These are phyloP conservation scores for Aspergillus uvarum DNA, from an alignment of 2,329 filamentous ascomycete genomes.

Conservation along the genomic window DNA sequence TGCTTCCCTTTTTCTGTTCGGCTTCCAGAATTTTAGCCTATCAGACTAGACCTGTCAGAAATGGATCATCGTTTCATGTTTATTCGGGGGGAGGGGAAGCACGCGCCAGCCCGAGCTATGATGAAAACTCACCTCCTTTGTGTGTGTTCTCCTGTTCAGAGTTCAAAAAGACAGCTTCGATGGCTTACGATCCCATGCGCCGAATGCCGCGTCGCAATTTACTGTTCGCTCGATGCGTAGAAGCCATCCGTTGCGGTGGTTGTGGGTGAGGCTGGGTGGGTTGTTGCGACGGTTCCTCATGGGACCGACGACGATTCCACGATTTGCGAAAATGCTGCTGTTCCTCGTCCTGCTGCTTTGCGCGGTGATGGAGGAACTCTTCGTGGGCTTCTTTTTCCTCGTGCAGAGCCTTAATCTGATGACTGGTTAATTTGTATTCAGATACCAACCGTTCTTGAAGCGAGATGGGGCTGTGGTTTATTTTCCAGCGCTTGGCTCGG, in stretches of 20 bases:
- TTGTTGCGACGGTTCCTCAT: conserved; percentile 11
- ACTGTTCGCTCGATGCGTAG: conserved; percentile 7
- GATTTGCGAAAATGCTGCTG: conserved; percentile 36
- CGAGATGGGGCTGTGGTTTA: neutral
- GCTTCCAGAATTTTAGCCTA: neutral
- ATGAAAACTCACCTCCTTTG: neutral
- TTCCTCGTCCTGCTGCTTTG: conserved; percentile 35
- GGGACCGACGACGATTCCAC: conserved; percentile 30
- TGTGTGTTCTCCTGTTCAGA: neutral
- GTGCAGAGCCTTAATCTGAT: conserved; percentile 31
- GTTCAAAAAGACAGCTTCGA: neutral
- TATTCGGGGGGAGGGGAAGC: too few relatives aligned
- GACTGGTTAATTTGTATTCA: neutral
- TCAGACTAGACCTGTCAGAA: conserved; percentile 6
- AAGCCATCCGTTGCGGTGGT: neutral
- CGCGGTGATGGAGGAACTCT: conserved; percentile 31
- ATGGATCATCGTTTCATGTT: conserved; percentile 1
- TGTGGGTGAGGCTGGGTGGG: neutral
- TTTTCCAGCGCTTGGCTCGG: neutral
- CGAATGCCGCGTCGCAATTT: conserved; percentile 13
- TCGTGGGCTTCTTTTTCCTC: conserved; percentile 37
- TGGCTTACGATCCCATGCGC: conserved; percentile 2
- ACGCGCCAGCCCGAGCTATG: neutral
- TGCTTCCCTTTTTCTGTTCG: neutral
- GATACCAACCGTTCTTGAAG: neutral